These are phyloP conservation scores for Stenogyne calaminthoides DNA, from an alignment of 305 asterid species.

Conservation along the genomic window DNA sequence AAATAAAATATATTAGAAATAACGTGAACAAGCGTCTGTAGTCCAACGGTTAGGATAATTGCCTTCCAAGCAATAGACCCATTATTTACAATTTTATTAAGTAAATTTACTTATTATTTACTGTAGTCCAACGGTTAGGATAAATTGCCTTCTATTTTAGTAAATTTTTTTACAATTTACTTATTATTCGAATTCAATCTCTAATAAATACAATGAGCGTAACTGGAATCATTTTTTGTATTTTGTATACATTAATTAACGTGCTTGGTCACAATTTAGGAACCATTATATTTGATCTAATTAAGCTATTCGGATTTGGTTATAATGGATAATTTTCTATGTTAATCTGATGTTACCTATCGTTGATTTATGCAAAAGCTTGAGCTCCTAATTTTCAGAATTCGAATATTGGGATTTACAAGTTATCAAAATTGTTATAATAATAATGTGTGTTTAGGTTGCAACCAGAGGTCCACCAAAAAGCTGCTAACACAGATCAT, in stretches of 20 bases:
- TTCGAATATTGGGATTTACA: not conserved
- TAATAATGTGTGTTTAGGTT: constrained; percentile 11
- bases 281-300: not conserved
- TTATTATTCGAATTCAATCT: too few species aligned
- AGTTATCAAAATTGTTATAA: not conserved
- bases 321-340: not conserved
- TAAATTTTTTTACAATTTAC: too few species aligned
- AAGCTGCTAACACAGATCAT: constrained; percentile 3
- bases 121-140: too few species aligned
- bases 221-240: too few species aligned
- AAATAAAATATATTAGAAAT: too few species aligned
- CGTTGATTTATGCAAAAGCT: not conserved
- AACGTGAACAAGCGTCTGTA: constrained; percentile 59
- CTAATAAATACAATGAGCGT: too few species aligned
- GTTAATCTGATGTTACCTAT: too few species aligned
- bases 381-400: not conserved
- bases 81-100: too few species aligned
- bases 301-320: not conserved
- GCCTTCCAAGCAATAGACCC: constrained; percentile 97
- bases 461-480: constrained; percentile 21
- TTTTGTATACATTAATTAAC: too few species aligned
- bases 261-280: not conserved
- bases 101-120: too few species aligned
- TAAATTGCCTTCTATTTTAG: too few species aligned
- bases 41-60: constrained; percentile 99